These are phyloP conservation scores for Kandelia obovata DNA, from an alignment of 345 rosid species.

Conservation along the genomic window DNA sequence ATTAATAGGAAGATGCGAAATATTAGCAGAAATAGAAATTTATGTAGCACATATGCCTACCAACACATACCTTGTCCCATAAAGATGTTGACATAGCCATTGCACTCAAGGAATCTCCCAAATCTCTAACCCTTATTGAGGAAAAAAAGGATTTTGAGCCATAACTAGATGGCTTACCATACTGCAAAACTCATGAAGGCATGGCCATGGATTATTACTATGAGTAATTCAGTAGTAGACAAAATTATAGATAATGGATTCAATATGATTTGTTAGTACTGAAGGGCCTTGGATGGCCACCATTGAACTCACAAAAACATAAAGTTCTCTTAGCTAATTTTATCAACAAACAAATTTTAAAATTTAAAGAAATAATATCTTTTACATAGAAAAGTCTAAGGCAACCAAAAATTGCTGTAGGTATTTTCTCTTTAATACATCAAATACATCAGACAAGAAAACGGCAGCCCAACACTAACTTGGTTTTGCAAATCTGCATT, in stretches of 20 bases:
- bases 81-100: conserved; percentile 36
- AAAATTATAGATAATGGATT: not conserved
- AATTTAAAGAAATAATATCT: too few species aligned
- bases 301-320: not conserved
- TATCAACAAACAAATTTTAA: too few species aligned
- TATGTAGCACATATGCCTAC: not conserved
- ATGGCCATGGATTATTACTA: not conserved
- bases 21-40: too few species aligned
- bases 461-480: too few species aligned
- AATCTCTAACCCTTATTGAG: conserved; percentile 41
- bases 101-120: conserved; percentile 32
- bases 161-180: conserved; percentile 51
- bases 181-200: conserved; percentile 34
- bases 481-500: too few species aligned
- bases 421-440: too few species aligned
- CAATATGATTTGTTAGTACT: not conserved
- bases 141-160: conserved; percentile 56
- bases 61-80: conserved; percentile 69
- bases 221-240: not conserved
- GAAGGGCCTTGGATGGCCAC: not conserved
- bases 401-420: too few species aligned
- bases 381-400: too few species aligned
- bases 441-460: too few species aligned
- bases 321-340: too few species aligned
- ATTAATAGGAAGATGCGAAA: too few species aligned